Evolutionary conservation across 352 stramenopile species (phyloP), one percentile per base, ranked within the genome.

Genomic region (Phytophthora lateralis): DNA sequence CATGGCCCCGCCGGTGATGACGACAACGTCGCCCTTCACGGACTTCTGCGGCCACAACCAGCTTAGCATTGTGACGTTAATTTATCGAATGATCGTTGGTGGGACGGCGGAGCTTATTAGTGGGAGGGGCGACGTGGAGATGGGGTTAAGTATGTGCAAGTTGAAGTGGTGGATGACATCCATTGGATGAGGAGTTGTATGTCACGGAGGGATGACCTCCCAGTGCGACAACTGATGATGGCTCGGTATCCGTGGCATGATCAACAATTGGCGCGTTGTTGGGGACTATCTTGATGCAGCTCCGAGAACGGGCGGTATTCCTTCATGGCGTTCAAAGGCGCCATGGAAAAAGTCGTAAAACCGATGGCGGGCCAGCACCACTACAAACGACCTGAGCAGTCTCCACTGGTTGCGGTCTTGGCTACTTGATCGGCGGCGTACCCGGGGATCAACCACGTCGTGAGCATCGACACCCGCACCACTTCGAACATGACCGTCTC

Each of bases 1-100:
- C 75, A 84, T 87, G 49, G 72, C 77, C 20, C 77, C 77, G 18
- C 77, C 77, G 4, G 77, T 84, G 64, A 87, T 65, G 42, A 87
- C 69, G 49, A 87, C 73, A 21, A 87, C 69, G 18, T 84, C 48
- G n/a, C 63, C 74, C 41, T 71, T 68, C 32, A 86, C 76, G 18
- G 74, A 72, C 29, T 85, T 85, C 38, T 75, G 63, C 29, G 62
- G 69, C 65, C 61, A 78, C 37, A 78, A 67, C 71, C 71, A 80
- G 24, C 54, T 41, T 21, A 80, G 66, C 68, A 80, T 77, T 34
- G 10, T 39, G 45, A 29, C 4, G 27, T 1, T 30, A n/a, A 30
- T 15, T 35, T 44, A 30, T 14, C 7, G 38, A 49, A 47, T 49
- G 37, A 41, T 21, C 44, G n/a, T 32, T 10, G 8, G 0, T 8